Evolutionary conservation across 1,139 yeast species (phyloP).

Genomic region (Chernovozyma sophiae-reginae): DNA sequence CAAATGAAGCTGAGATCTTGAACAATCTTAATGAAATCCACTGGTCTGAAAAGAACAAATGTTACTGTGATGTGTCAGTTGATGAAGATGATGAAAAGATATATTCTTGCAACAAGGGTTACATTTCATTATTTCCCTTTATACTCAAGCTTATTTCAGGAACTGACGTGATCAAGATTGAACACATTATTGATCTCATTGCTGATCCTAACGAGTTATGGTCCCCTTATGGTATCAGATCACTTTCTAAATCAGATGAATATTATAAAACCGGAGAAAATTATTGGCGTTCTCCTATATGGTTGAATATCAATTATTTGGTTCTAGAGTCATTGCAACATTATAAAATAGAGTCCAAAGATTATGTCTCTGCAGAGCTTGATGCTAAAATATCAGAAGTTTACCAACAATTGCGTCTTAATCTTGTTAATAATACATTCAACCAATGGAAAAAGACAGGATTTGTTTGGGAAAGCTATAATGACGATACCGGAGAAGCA

Average conservation of each 20-base stretch:
- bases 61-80: constrained; percentile 84
- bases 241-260: constrained; percentile 67
- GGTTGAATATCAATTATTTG: constrained; percentile 90
- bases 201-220: constrained; percentile 72
- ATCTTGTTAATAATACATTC: constrained; percentile 65
- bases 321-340: constrained; percentile 63
- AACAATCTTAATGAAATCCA: constrained; percentile 68
- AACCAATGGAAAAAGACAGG: constrained; percentile 72
- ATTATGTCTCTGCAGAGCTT: constrained; percentile 23
- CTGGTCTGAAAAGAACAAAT: constrained; percentile 64
- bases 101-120: constrained; percentile 84
- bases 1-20: constrained; percentile 53
- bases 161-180: constrained; percentile 46
- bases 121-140: constrained; percentile 83
- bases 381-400: constrained; percentile 32
- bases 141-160: constrained; percentile 62
- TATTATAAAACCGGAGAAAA: constrained; percentile 76
- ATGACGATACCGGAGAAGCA: constrained; percentile 69
- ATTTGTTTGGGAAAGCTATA: constrained; percentile 88
- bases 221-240: constrained; percentile 76
- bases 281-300: constrained; percentile 94
- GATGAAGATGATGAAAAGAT: constrained; percentile 64
- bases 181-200: constrained; percentile 51
- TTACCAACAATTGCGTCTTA: constrained; percentile 57
- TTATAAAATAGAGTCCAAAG: constrained; percentile 34